phyloP scores from a whole-genome alignment of 2,329 filamentous ascomycete genomes.

The Fusarium napiforme region DNA sequence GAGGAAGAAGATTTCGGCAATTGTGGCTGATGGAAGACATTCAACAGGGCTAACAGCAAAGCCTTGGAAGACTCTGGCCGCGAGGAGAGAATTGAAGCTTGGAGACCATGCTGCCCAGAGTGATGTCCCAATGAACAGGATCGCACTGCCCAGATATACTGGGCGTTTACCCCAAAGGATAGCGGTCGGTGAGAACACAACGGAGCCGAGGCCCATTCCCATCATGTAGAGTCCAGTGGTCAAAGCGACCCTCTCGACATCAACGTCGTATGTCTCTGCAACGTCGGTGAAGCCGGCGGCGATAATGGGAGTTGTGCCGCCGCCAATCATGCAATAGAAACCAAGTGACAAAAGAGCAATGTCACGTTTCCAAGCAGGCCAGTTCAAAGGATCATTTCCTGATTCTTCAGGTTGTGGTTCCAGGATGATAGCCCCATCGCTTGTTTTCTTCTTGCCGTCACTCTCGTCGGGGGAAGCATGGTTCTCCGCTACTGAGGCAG shows the following conservation, averaged over 20 bases:
- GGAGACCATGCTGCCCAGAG: conserved; percentile 90
- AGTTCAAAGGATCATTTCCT: conserved; percentile 91
- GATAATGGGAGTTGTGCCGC: conserved; percentile 89
- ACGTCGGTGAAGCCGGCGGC: conserved; percentile 91
- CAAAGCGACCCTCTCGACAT: conserved; percentile 78
- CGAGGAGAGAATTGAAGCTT: conserved; percentile 79
- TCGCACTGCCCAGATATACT: conserved; percentile 81
- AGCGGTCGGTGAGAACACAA: conserved; percentile 88
- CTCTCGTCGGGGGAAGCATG: conserved; percentile 33
- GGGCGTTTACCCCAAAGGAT: conserved; percentile 92
- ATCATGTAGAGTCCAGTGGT: conserved; percentile 96
- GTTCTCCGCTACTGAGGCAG: conserved; percentile 4
- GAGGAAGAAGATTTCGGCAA: conserved; percentile 95
- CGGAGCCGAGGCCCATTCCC: conserved; percentile 85
- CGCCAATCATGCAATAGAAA: conserved; percentile 92
- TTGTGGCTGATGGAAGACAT: conserved; percentile 90
- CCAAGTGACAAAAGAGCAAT: conserved; percentile 82
- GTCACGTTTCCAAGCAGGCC: conserved; percentile 85
- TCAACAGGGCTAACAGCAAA: conserved; percentile 90
- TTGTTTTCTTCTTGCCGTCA: conserved; percentile 76
- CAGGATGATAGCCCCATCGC: conserved; percentile 85
- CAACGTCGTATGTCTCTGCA: conserved; percentile 71
- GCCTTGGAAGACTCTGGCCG: conserved; percentile 88
- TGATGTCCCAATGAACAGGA: conserved; percentile 80
- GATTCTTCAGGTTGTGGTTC: conserved; percentile 94